phyloP scores from a whole-genome alignment of 2,329 filamentous ascomycete species.

The Penicillium aurantiogriseum region DNA sequence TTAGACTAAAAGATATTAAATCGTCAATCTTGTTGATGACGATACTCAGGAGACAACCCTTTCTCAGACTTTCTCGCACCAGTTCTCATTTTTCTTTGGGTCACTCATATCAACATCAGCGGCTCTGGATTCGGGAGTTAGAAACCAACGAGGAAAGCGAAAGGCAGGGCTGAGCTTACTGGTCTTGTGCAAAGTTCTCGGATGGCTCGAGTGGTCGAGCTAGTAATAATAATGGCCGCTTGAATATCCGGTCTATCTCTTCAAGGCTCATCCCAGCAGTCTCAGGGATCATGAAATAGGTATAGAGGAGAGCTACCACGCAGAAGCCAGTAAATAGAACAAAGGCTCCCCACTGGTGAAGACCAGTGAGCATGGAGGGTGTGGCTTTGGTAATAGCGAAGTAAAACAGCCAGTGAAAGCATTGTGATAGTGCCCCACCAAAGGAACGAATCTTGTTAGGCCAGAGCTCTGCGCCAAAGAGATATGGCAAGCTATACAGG shows the following conservation, averaged over 20 bases:
- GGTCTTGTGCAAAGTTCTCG: conserved; percentile 11
- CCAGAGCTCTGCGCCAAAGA: conserved; percentile 48
- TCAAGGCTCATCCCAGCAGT: conserved; percentile 32
- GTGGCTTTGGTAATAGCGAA: conserved; percentile 39
- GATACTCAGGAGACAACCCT: too few species aligned
- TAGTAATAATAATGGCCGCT: not conserved
- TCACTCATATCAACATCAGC: too few species aligned
- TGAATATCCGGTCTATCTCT: conserved; percentile 28
- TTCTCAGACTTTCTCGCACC: too few species aligned
- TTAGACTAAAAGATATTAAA: too few species aligned
- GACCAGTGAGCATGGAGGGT: conserved; percentile 36
- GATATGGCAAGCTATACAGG: conserved; percentile 44
- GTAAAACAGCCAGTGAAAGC: conserved; percentile 47
- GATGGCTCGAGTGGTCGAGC: not conserved
- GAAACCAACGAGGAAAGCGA: too few species aligned
- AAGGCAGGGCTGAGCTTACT: not conserved
- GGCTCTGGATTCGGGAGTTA: not conserved
- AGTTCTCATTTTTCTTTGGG: too few species aligned
- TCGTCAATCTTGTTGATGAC: too few species aligned
- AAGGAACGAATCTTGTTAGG: conserved; percentile 49
- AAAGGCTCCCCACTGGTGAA: conserved; percentile 47
- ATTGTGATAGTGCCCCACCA: conserved; percentile 39
- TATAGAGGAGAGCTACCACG: conserved; percentile 39
- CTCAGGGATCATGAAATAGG: conserved; percentile 44
- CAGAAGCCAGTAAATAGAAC: conserved; percentile 46